Conservation (phyloP, 169 alveolate species). For the Cryptosporidium xiaoi region DNA sequence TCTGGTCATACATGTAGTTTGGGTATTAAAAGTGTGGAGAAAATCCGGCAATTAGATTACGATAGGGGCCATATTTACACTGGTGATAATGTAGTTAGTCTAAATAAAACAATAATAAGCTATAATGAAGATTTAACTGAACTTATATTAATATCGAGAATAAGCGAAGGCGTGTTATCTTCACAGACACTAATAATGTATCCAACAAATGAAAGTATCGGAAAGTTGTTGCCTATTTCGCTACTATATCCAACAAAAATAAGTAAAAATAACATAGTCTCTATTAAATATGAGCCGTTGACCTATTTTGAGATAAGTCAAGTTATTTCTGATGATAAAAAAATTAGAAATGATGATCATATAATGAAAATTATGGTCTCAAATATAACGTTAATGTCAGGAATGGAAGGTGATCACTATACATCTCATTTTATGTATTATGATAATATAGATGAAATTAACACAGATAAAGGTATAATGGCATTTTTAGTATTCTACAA, state of each 20-base stretch:
- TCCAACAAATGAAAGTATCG: constrained; percentile 24
- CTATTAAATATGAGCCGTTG: neutral
- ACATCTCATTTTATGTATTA: constrained; percentile 57
- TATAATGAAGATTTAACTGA: constrained; percentile 5
- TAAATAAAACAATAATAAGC: neutral
- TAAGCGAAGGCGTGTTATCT: neutral
- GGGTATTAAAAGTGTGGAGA: neutral
- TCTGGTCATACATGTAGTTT: constrained; percentile 57
- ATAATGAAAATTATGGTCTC: neutral
- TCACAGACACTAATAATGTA: constrained; percentile 55
- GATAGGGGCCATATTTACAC: neutral
- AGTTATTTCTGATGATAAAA: neutral
- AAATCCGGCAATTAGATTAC: neutral
- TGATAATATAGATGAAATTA: constrained; percentile 8
- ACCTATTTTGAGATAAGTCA: neutral
- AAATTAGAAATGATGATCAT: neutral
- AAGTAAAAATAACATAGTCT: neutral
- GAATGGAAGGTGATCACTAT: constrained; percentile 8
- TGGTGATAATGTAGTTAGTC: neutral
- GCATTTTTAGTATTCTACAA: constrained; percentile 40
- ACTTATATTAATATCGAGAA: constrained; percentile 20
- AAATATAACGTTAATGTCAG: constrained; percentile 50
- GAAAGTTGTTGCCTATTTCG: constrained; percentile 26
- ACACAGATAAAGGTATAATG: neutral
- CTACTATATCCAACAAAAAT: constrained; percentile 34